phyloP scores from a whole-genome alignment of 2,329 filamentous ascomycete genomes.

The Arthrobotrys pseudoclavata region DNA sequence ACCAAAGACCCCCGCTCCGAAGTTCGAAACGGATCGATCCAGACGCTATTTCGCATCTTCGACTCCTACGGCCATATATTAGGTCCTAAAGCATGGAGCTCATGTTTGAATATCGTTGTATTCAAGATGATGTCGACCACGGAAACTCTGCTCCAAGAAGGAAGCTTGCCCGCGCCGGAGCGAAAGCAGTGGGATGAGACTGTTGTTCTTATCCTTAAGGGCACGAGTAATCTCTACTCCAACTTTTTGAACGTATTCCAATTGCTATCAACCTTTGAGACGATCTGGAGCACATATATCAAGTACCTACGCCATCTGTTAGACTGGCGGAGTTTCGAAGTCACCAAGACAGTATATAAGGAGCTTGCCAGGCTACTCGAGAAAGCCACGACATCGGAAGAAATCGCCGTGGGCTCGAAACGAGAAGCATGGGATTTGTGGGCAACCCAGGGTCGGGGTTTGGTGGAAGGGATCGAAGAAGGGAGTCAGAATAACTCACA shows the following conservation, averaged over 20 bases:
- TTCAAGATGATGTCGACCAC: constrained; percentile 74
- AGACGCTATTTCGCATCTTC: constrained; percentile 90
- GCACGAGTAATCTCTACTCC: constrained; percentile 79
- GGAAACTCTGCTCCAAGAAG: constrained; percentile 65
- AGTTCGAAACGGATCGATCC: constrained; percentile 85
- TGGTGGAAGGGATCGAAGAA: constrained; percentile 64
- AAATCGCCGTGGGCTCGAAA: constrained; percentile 69
- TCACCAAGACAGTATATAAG: constrained; percentile 79
- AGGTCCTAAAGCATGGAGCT: constrained; percentile 81
- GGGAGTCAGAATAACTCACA: constrained; percentile 72
- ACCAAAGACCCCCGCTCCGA: constrained; percentile 80
- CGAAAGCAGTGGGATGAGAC: constrained; percentile 78
- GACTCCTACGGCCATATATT: constrained; percentile 89
- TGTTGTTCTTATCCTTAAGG: constrained; percentile 79
- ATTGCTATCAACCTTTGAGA: constrained; percentile 75
- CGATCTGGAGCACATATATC: constrained; percentile 82
- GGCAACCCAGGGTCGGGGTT: constrained; percentile 67
- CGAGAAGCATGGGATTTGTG: constrained; percentile 78
- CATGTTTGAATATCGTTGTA: constrained; percentile 84
- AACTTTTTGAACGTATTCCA: constrained; percentile 82
- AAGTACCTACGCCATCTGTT: constrained; percentile 76
- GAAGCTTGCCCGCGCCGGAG: constrained; percentile 58
- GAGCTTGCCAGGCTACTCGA: constrained; percentile 75
- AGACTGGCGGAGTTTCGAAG: constrained; percentile 75
- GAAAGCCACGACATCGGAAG: constrained; percentile 67